Evolutionary conservation across 192 early-diverging fungal genomes (phyloP), one percentile per base, ranked within the genome.

Genomic region (Coemansia sp.): DNA sequence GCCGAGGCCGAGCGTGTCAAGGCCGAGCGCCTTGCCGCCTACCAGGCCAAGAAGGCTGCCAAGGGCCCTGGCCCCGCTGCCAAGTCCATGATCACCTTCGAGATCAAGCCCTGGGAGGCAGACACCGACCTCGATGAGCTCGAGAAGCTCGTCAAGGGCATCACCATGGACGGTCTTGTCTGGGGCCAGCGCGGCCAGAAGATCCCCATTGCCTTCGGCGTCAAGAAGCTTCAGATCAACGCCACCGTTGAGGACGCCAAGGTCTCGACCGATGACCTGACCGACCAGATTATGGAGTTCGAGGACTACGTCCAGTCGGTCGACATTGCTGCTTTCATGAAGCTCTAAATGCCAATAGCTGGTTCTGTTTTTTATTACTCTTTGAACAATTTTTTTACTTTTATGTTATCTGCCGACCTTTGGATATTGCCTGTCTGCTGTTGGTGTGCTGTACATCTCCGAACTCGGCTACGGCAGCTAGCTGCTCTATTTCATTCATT

Each of bases 41-140:
- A 98, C 86, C 74, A 84, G 62, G 89, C 84, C 65, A 94, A 91
- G 86, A 96, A 98, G 89, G 83, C 74, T 8, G 88, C 89, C 61
- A 86, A 85, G 83, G 88, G 86, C 84, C 93, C 93, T 60, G 88
- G 88, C 77, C 81, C 86, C 57, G 85, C 86, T 67, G 94, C 93
- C 82, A 98, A 96, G 87, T 93, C 94, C 68, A 85, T 90, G 82
- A 80, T 95, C 71, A 86, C 88, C 73, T 86, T 95, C 34, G 95
- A 96, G 65, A 88, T 98, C 74, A 96, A 98, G 90, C 93, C 94
- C 57, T 98, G 95, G 95, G 95, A 96, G 80, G 93, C 95, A 82
- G 94, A 96, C 65, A 97, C 95, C 57, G 83, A 89, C 62, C 89
- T 97, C 85, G 84, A 67, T 36, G 91, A 78, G 32, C 78, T 97